Base-by-base conservation (phyloP, 2,329 filamentous ascomycete species). In the Cadophora sp. region DNA sequence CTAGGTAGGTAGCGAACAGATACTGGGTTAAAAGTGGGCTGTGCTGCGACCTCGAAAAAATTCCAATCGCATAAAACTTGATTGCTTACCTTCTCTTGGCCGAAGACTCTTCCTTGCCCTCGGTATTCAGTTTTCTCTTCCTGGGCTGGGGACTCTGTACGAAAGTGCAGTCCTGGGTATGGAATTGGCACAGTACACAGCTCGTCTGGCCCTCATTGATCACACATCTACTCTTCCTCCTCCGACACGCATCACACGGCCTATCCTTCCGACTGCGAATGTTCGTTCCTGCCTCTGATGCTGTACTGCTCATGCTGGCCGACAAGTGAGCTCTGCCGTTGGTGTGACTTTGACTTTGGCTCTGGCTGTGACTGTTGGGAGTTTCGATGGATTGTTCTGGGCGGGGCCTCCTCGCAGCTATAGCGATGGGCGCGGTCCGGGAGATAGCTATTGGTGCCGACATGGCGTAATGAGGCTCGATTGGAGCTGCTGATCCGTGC, bases 151-250 rank as follows among this genome's bases (percentile, higher is more conserved):
- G 92, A 78, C 91, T 93, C 72, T 90, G 88, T 60, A 89, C 84
- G 77, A 94, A 89, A 51, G 92, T 94, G 80, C 92, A 96, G 73
- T 93, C 89, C 76, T 92, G 87, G 74, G 89, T 90, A 79, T 90
- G 89, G 77, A 90, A 89, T 77, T 92, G 90, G 80, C 93, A 96
- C 70, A 92, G 84, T 70, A 93, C 85, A 79, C 93, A 96, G 72
- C 85, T 83, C 47, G 84, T 84, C 73, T 91, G 88, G 71, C 90
- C 90, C 77, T 95, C 91, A 76, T 93, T 90, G 72, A 92, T 86
- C 70, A 93, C 89, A 80, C 93, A 96, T 80, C 90, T 90, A 75
- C 87, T 88, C 78, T 92, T 91, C 72, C 91, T 87, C 78, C 86
- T 85, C 70, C 89, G 85, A 79, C 93, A 96, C 67, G 90, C 87